Base-by-base conservation (phyloP, 257 asterid genomes). In the Solanum chiquidenum region DNA sequence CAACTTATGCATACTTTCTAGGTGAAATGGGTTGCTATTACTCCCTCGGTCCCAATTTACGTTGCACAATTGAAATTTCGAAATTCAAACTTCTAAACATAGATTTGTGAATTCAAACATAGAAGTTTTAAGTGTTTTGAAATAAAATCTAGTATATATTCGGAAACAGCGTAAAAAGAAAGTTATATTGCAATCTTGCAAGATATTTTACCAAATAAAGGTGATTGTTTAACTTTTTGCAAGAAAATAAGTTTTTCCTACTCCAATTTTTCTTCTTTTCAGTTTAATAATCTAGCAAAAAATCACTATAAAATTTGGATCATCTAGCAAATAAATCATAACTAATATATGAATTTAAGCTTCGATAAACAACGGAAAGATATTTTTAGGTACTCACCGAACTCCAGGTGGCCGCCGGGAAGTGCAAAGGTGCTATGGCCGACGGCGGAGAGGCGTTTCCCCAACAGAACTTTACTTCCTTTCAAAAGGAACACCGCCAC, bases 401-500 rank as follows among this genome's bases (percentile, higher is more conserved):
- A 93, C 77, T 95, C 98, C 38, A 95, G 94, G 90, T 95, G 96
- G 80, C 98, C 98, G 72, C 98, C 95, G 40, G 95, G 95, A 86
- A 94, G 93, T 68, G 94, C 94, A 76, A 89, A 94, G 42, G 95
- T 94, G 83, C 93, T 94, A 31, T 71, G 55, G 86, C 98, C 95
- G 37, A 95, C 12, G 86, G 95, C n/a, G 33, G 95, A 86, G 76
- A 83, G 95, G 90, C 98, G 94, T 84, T 95, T 94, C 34, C 97
- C 98, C 21, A 95, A 83, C 82, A 95, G 85, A 85, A 93, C 93
- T 85, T 90, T 88, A 38, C 89, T 89, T 14, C 73, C 95, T 27
- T 93, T 94, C 0, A 93, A 82, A 62, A 93, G 69, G 88, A 94
- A 93, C 27, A 94, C 96, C 16, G 88, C 95, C 25, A 93, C 98